Base-by-base conservation (phyloP, 139 green algal species). In the Microglena sp. region DNA sequence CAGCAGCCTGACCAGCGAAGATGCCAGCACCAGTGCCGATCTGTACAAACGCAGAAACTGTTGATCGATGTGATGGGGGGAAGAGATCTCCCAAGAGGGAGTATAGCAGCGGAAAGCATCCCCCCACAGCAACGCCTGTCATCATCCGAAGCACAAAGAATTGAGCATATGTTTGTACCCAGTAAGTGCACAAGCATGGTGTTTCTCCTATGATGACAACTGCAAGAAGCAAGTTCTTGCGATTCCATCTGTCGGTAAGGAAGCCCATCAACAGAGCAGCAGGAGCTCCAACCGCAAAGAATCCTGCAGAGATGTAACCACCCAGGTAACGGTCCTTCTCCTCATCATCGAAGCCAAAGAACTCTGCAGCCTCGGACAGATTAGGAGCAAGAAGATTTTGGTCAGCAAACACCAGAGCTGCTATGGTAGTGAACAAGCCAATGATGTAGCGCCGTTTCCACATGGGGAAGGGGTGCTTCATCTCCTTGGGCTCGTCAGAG, bases 351-450 rank as follows among this genome's bases (percentile, higher is more conserved):
- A 94, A 84, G 22, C 65, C 62, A 44, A 94, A 91, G 31, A 83
- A 72, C 1, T 61, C 33, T 1, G 79, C 79, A 5, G 71, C 77
- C 29, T 67, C 63, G 1, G 73, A 77, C 45, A 85, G 28, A 54
- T 93, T 93, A 0, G 89, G 89, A 1, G 86, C 86, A 73, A 95
- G 72, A 55, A 96, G 66, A 79, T 94, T 96, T 61, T 96, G 90
- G 60, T 96, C 90, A 2, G 86, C 87, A 61, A 85, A 94, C 30
- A 96, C 75, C 71, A 95, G 53, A 0, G 79, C 77, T 4, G 85
- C 81, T 2, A 82, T 85, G 7, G 83, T n/a, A 3, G 74, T 83
- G 60, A 95, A 88, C 28, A 95, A 66, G 4, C 33, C 54, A 11
- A 90, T 84, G 40, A 78, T 88, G 65, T 85, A 87, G 1, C 65